Evolutionary conservation across 2,329 filamentous ascomycete species (phyloP).

Genomic region (Hortaea werneckii): DNA sequence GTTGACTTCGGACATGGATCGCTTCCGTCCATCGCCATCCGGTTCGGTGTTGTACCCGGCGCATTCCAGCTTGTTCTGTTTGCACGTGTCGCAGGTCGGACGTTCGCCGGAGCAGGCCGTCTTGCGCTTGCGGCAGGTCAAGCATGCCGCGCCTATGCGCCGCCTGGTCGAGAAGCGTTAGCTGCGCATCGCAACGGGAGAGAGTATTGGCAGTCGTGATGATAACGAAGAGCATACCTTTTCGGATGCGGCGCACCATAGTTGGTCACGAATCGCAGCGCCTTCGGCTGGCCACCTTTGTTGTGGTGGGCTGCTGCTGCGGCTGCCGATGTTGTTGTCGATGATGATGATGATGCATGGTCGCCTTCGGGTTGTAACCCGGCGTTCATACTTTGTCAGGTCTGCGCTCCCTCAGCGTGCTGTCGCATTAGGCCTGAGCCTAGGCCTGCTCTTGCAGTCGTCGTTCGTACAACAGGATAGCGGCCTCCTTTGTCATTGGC

Average conservation of each 20-base stretch:
- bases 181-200: neutral
- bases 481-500: neutral
- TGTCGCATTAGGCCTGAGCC: neutral
- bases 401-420: neutral
- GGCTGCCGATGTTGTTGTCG: too few species aligned
- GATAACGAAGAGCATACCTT: conserved; percentile 20
- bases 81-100: conserved; percentile 36
- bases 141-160: conserved; percentile 62
- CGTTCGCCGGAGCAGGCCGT: conserved; percentile 39
- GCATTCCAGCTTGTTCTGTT: conserved; percentile 39
- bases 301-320: neutral
- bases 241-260: conserved; percentile 74
- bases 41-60: conserved; percentile 35
- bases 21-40: conserved; percentile 6
- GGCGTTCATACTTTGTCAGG: neutral
- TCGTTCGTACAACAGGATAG: neutral
- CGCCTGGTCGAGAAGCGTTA: conserved; percentile 33
- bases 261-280: conserved; percentile 63
- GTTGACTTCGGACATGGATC: conserved; percentile 8
- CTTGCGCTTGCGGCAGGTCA: conserved; percentile 41
- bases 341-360: neutral
- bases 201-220: neutral
- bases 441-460: neutral
- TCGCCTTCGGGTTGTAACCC: neutral
- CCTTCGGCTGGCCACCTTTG: conserved; percentile 11